phyloP scores from a whole-genome alignment of 805 yeast species.

The Yarrowia sp. region DNA sequence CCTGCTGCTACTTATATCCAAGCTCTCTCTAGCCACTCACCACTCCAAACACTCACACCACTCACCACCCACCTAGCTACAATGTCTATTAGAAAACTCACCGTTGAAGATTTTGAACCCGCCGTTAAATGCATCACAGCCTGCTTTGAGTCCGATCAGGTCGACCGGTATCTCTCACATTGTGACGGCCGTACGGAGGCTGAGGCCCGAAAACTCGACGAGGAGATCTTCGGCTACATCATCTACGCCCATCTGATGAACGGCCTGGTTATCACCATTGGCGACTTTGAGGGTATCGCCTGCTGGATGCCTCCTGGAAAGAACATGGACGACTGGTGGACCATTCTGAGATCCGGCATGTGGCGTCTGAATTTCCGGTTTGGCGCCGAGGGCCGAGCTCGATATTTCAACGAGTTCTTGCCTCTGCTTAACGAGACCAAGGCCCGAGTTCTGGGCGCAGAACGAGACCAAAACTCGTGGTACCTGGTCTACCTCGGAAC shows the following conservation, averaged over 20 bases:
- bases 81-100: conserved; percentile 20
- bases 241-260: conserved; percentile 51
- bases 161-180: conserved; percentile 51
- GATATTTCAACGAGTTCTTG: conserved; percentile 52
- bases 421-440: conserved; percentile 48
- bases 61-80: background rate
- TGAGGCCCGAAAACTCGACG: conserved; percentile 46
- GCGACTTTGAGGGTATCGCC: conserved; percentile 49
- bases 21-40: background rate
- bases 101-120: conserved; percentile 36
- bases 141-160: conserved; percentile 56
- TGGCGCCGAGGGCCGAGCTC: conserved; percentile 46
- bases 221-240: conserved; percentile 53
- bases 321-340: conserved; percentile 34
- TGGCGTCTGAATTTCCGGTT: conserved; percentile 44
- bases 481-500: conserved; percentile 60
- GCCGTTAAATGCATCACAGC: conserved; percentile 54
- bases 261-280: conserved; percentile 51
- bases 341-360: conserved; percentile 33
- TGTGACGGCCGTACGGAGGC: conserved; percentile 40
- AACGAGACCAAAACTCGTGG: conserved; percentile 48
- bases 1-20: conserved; percentile 2
- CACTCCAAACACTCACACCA: background rate
- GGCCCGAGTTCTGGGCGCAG: conserved; percentile 43
- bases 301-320: conserved; percentile 39